A percentile compares a stretch with the other conserved stretches of the same genome.
Evolutionary conservation across 345 rosid genomes (phyloP).

Genomic region (Populus davidiana): DNA sequence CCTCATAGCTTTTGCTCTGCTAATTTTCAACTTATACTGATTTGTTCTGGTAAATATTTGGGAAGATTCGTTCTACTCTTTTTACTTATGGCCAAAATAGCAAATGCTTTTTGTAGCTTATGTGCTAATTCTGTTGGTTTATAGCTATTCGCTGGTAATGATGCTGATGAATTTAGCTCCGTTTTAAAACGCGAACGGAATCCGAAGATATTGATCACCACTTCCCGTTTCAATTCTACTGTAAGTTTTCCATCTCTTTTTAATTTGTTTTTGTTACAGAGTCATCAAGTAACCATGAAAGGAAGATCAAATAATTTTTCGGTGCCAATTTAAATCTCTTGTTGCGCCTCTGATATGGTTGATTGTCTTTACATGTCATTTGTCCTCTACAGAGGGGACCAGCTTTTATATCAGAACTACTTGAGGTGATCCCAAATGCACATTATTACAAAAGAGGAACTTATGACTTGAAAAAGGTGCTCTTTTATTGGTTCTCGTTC

Average conservation of each 20-base stretch:
- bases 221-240: slow-evolving; percentile 86
- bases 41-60: not conserved
- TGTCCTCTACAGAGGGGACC: slow-evolving; percentile 70
- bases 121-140: slow-evolving; percentile 1
- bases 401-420: slow-evolving; percentile 68
- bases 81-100: not conserved
- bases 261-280: not conserved
- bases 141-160: slow-evolving; percentile 80
- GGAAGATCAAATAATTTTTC: not conserved
- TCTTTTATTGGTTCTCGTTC: not conserved
- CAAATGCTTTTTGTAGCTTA: slow-evolving; percentile 5
- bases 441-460: slow-evolving; percentile 81
- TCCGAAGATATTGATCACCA: slow-evolving; percentile 80
- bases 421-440: slow-evolving; percentile 79
- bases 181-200: slow-evolving; percentile 49
- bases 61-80: not conserved
- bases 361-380: slow-evolving; percentile 3
- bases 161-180: slow-evolving; percentile 82
- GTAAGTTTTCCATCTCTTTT: slow-evolving; percentile 42
- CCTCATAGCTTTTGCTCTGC: not conserved
- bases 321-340: not conserved
- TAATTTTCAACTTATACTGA: not conserved
- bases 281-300: not conserved
- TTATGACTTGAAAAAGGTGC: slow-evolving; percentile 85
- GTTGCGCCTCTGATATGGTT: slow-evolving; percentile 1